These are phyloP conservation scores for Brassica rapa DNA, from an alignment of 345 rosid genomes.

Conservation along the genomic window DNA sequence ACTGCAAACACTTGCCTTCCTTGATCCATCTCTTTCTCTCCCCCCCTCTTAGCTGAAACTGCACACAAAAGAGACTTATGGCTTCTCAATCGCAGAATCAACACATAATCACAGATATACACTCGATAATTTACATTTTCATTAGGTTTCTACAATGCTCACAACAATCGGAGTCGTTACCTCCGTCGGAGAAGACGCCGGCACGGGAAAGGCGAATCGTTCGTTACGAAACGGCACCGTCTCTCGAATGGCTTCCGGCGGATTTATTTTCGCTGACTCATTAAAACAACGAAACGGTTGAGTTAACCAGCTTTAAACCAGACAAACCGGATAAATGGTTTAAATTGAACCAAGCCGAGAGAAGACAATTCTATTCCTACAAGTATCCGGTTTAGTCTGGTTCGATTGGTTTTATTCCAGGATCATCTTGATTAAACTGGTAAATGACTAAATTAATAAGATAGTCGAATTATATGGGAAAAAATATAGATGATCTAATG, in stretches of 20 bases:
- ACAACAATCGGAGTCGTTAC: slow-evolving; percentile 10
- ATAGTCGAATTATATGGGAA: not conserved
- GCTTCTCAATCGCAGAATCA: not conserved
- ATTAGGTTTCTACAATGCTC: not conserved
- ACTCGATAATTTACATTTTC: not conserved
- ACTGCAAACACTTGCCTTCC: slow-evolving; percentile 81
- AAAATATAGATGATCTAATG: not conserved
- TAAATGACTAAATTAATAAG: not conserved
- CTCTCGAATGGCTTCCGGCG: not conserved
- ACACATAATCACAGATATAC: not conserved
- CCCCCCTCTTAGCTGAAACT: not conserved
- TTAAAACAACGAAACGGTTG: not conserved
- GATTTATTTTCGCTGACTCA: not conserved
- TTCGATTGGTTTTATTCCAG: not conserved
- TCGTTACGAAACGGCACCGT: slow-evolving; percentile 12
- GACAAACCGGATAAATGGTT: not conserved
- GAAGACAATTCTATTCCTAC: not conserved
- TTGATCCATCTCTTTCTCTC: slow-evolving; percentile 60
- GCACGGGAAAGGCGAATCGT: not conserved
- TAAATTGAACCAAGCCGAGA: not conserved
- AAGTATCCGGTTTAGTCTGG: not conserved
- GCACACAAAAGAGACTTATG: not conserved
- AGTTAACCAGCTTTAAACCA: not conserved
- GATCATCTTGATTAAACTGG: not conserved
- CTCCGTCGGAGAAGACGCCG: slow-evolving; percentile 11